These are phyloP conservation scores for Sphaerulina vaccinii DNA, from an alignment of 2,329 filamentous ascomycete species.

Conservation along the genomic window DNA sequence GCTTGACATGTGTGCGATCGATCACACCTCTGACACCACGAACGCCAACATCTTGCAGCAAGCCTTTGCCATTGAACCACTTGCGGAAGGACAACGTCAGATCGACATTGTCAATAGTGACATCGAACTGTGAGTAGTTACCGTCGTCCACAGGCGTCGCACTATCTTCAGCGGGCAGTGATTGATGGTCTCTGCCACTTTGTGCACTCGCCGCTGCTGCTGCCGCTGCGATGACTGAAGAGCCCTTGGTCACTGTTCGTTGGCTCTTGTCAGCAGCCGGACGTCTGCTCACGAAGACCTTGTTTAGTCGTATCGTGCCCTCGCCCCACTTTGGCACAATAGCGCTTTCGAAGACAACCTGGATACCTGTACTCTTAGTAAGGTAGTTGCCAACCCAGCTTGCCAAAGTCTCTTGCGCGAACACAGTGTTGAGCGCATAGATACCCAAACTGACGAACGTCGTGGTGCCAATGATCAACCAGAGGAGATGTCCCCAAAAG, in stretches of 20 bases:
- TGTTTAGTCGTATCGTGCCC: slow-evolving; percentile 93
- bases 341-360: slow-evolving; percentile 94
- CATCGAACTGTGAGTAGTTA: slow-evolving; percentile 96
- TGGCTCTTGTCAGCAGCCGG: slow-evolving; percentile 66
- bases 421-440: slow-evolving; percentile 88
- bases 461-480: slow-evolving; percentile 94
- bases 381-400: slow-evolving; percentile 94
- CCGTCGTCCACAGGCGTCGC: slow-evolving; percentile 76
- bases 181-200: slow-evolving; percentile 48
- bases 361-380: slow-evolving; percentile 87
- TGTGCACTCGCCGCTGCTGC: slow-evolving; percentile 71
- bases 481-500: slow-evolving; percentile 85
- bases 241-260: slow-evolving; percentile 77
- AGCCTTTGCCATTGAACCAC: slow-evolving; percentile 96
- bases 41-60: slow-evolving; percentile 87
- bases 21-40: slow-evolving; percentile 90
- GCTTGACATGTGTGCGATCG: slow-evolving; percentile 80
- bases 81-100: slow-evolving; percentile 97
- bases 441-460: slow-evolving; percentile 94
- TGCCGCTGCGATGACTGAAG: slow-evolving; percentile 77
- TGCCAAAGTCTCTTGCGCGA: slow-evolving; percentile 94
- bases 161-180: slow-evolving; percentile 27
- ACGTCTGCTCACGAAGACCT: slow-evolving; percentile 89
- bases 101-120: slow-evolving; percentile 92
- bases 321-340: slow-evolving; percentile 96